Evolutionary conservation across 2,329 filamentous ascomycete genomes (phyloP), one percentile per base, ranked within the genome.

Genomic region (Chrysosporium queenslandicum): DNA sequence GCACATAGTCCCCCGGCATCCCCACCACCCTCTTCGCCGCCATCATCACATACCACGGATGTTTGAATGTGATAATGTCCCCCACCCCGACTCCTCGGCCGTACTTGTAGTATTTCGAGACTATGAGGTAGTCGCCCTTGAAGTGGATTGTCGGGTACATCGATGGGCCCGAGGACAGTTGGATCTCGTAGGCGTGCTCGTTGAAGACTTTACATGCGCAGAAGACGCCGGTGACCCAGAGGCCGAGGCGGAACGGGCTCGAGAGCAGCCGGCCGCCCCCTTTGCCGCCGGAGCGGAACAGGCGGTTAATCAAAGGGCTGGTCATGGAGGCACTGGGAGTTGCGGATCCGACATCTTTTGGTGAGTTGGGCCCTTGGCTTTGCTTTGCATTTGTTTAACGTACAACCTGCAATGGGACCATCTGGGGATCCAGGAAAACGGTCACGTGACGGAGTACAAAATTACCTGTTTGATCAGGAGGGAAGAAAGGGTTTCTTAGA

Each of bases 61-160:
- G 85, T 53, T 80, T 77, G 68, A 86, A 94, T 21, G 79, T 77
- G 46, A 97, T 82, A 9, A 96, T 70, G 68, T 98, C 92, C 25
- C 92, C 92, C n/a, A 95, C 83, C 46, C 70, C 64, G 30, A 86
- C 68, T 11, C 72, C 75, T 20, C 83, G 79, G 3, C 91, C 91
- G 27, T 80, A 75, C 5, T 84, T 79, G 67, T 84, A 78, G n/a
- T 75, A 71, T 59, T 81, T 81, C 55, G 81, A 82, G 50, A 87
- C 78, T 11, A 90, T 66, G 43, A 91, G 74, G 67, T 74, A 82
- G 63, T 91, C 85, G 52, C 82, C 83, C 7, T 74, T 68, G 1
- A 82, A 74, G 21, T 77, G 74, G 55, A 96, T 82, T 0, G 88
- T 95, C 6, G 91, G 91, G 47, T 92, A 78, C 92, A 97, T 97